phyloP scores from a whole-genome alignment of 495 filamentous ascomycete species.

The Tuber borchii region DNA sequence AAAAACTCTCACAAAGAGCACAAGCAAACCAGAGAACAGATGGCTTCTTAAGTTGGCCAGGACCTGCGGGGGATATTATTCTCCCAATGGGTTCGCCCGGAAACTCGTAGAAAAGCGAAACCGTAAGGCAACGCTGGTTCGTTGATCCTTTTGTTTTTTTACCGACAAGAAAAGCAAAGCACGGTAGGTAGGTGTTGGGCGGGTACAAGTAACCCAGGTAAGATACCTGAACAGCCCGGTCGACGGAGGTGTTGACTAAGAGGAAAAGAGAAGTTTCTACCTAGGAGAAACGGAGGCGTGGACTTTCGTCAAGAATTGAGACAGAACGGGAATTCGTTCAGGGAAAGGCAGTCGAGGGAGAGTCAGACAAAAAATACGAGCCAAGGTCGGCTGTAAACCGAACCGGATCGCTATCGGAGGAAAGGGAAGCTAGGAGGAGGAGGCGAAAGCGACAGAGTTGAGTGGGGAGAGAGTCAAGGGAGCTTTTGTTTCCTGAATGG shows the following conservation, averaged over 20 bases:
- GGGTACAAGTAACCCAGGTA: conserved; percentile 1
- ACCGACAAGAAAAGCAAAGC: background rate
- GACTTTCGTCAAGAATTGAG: conserved; percentile 27
- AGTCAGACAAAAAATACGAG: conserved; percentile 35
- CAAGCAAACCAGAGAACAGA: conserved; percentile 18
- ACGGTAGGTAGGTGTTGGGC: background rate
- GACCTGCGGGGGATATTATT: conserved; percentile 21
- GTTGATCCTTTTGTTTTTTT: conserved; percentile 13
- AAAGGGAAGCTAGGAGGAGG: background rate
- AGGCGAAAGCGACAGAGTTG: background rate
- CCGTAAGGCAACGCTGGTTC: conserved; percentile 13
- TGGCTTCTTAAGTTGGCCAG: conserved; percentile 27
- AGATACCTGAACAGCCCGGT: background rate
- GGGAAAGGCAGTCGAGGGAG: conserved; percentile 27
- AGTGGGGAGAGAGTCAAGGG: background rate
- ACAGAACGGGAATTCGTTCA: conserved; percentile 27
- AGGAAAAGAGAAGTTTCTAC: conserved; percentile 21
- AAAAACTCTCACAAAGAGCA: conserved; percentile 35
- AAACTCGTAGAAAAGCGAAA: conserved; percentile 21
- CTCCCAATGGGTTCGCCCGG: conserved; percentile 10
- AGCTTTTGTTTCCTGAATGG: conserved; percentile 23
- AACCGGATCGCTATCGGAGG: conserved; percentile 19
- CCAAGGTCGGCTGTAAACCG: conserved; percentile 24
- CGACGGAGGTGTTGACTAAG: background rate
- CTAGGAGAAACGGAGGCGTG: conserved; percentile 29